Base-by-base conservation (phyloP, 306 rosid genomes). In the Corylus heterophylla region DNA sequence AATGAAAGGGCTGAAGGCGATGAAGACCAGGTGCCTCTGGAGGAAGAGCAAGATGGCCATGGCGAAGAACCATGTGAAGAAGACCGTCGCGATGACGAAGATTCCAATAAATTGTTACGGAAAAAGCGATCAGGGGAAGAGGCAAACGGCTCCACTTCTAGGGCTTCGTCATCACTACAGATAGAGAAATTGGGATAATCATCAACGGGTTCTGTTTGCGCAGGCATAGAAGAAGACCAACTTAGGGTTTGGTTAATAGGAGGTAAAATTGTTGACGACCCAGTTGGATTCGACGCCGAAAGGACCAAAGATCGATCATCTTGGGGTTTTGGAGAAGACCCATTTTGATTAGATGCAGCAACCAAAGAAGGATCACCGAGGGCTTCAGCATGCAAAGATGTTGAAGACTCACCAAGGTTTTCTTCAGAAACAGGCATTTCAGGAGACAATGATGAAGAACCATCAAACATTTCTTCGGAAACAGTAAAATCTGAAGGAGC, bases 261-360 rank as follows among this genome's bases (percentile, higher is more conserved):
- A 74, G 78, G 8, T 2, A 39, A 29, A 70, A 29, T 35, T 44
- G 74, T 49, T 17, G 75, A 54, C 29, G 63, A 69, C 17, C 45
- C 84, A n/a, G 4, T 45, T 2, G 73, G 70, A 76, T 71, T 76
- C 4, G 69, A 83, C 0, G 29, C 12, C 2, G 71, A 47, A 18
- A 55, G 74, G 61, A 29, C 71, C 73, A 56, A 61, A 51, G 74
- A 51, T 8, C 12, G 13, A 8, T 45, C 70, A 12, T 25, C 79
- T 55, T 81, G 83, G 80, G 85, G 31, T 76, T 81, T 44, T 5
- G 47, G 51, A 7, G 74, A 45, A 58, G 69, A 71, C 71, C 75
- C 79, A 62, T 20, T 58, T 17, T 17, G 62, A 52, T 25, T 71
- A 20, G 74, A 37, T 5, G 51, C 42, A 52, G 79, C 73, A 39